phyloP scores from a whole-genome alignment of 805 yeast species.

The Ogataea sp. region DNA sequence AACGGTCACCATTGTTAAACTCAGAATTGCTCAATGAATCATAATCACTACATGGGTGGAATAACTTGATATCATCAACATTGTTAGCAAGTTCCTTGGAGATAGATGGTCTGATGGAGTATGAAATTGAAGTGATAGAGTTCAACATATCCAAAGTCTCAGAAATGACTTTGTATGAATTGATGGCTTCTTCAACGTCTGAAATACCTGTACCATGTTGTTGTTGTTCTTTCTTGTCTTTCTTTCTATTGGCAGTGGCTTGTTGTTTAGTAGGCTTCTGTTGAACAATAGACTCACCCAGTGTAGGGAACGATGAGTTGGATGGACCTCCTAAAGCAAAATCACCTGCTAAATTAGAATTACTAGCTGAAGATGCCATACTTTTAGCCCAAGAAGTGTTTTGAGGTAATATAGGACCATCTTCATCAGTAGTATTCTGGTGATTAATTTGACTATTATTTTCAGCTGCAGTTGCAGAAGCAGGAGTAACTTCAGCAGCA shows the following conservation, averaged over 20 bases:
- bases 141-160: constrained; percentile 20
- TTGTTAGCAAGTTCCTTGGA: constrained; percentile 3
- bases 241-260: constrained; percentile 12
- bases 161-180: constrained; percentile 17
- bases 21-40: constrained; percentile 3
- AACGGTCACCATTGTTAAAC: constrained; percentile 11
- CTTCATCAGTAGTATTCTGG: not conserved
- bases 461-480: not conserved
- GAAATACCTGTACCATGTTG: constrained; percentile 8
- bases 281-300: constrained; percentile 15
- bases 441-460: not conserved
- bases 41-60: constrained; percentile 14
- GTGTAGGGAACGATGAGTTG: constrained; percentile 28
- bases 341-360: constrained; percentile 8
- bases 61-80: constrained; percentile 4
- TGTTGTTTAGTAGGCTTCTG: constrained; percentile 3
- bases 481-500: not conserved
- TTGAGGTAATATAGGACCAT: constrained; percentile 44
- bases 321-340: constrained; percentile 48
- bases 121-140: constrained; percentile 14
- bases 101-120: constrained; percentile 18
- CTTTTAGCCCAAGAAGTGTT: constrained; percentile 58
- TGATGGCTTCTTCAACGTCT: constrained; percentile 10
- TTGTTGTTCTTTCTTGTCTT: constrained; percentile 21
- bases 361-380: constrained; percentile 4